Base-by-base conservation (phyloP, 345 rosid genomes). In the Iberis pinnata region DNA sequence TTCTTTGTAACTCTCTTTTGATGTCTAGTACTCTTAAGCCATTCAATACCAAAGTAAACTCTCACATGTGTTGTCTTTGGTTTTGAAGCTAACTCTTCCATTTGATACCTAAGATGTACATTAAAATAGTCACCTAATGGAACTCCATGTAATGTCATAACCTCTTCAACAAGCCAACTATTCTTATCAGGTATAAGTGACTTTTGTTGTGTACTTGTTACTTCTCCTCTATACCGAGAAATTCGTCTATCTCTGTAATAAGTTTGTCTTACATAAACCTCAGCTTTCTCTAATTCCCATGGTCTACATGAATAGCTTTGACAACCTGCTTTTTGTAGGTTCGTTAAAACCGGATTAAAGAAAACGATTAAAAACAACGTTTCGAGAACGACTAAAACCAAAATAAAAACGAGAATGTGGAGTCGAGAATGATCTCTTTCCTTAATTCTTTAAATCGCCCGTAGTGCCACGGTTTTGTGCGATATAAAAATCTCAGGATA, bases 101-200 rank as follows among this genome's bases (percentile, higher is more conserved):
- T 65, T 49, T 90, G 96, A 74, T 76, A 87, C 67, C 75, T 73
- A 40, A 87, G 77, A 58, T 89, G 97, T 63, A 89, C 86, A 65
- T 75, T 87, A 58, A 80, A 90, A 60, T 78, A 78, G 79, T 90
- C 96, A 44, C 95, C 95, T 13, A 87, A 83, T 15, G 96, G 96
- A 58, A 90, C 79, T 61, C 92, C 93, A 56, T 87, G 95, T 53
- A 90, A 86, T 43, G 96, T 81, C 88, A 84, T 75, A 45, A 90
- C 89, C 77, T 90, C 98, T 75, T 90, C 93, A 3, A 84, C 70
- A 44, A 79, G 67, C 98, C 95, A 87, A 26, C 96, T 86, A 38
- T 78, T 83, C 54, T 53, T 75, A 52, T 81, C 89, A 10, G 79
- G 32, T 17, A 84, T 68, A 22, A 66, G 80, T 9, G 82, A 68